Base-by-base conservation (phyloP, 495 filamentous ascomycete genomes). In the Friedmanniomyces simplex region DNA sequence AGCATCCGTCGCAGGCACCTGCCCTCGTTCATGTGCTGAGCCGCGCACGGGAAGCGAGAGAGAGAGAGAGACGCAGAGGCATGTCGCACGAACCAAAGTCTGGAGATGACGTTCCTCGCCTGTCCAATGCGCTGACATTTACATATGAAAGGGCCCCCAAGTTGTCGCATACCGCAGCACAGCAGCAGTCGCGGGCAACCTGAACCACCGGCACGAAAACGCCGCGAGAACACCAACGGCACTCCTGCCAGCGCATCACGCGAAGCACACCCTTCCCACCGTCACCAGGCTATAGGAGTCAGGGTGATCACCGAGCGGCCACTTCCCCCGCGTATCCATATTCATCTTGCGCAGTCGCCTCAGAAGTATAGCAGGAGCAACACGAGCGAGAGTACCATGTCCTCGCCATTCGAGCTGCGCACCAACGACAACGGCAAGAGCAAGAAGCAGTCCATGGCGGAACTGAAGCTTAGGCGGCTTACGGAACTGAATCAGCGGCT, bases 381-480 rank as follows among this genome's bases (percentile, higher is more conserved):
- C 21, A 28, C 18, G 21, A 42, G 18, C 49, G 8, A 16, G 13
- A 51, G 22, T 50, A 58, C 55, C 56, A 72, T 72, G 69, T 64
- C 71, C 30, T 58, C 69, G 32, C 71, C 71, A 6, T 74, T 71
- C 57, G 71, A 74, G 57, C 59, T 72, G 42, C 67, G 71, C 54
- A 60, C 64, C 20, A 68, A 67, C 55, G 70, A 68, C 54, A 68
- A 69, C 54, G 69, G 91, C 68, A 93, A 86, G 79, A 94, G 90
- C 76, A 96, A 94, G 81, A 96, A 96, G 79, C 94, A 98, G 73
- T 94, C 88, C 72, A 96, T 97, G 83, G 94, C 93, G 50, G 93
- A 97, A 73, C 81, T 97, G 55, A 98, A 97, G 77, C 82, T 96
- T 63, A 86, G 93, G 61, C 87, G 94, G 45, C 77, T 98, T 72